Percentiles rank a stretch among this genome's conserved stretches.
phyloP scores from a whole-genome alignment of 495 filamentous ascomycete genomes.

The Cercophora newfieldiana region DNA sequence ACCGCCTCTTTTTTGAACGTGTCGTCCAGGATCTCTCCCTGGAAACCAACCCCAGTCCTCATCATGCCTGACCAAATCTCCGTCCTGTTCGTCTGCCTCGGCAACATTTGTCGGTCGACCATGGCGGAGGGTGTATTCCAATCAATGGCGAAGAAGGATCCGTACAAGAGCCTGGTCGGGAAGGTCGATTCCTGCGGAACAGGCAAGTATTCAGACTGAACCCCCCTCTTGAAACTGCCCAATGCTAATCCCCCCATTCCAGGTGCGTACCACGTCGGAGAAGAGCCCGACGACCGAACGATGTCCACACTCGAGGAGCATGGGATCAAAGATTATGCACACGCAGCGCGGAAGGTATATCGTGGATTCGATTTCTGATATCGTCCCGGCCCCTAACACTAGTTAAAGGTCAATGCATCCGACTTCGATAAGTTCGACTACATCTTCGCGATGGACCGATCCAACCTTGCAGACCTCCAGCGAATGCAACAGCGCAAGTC shows the following conservation, averaged over 20 bases:
- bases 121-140: slow-evolving; percentile 96
- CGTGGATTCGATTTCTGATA: neutral
- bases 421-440: slow-evolving; percentile 88
- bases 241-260: neutral
- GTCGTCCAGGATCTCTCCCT: neutral
- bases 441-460: slow-evolving; percentile 89
- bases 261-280: slow-evolving; percentile 74
- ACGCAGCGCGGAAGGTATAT: slow-evolving; percentile 72
- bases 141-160: slow-evolving; percentile 58
- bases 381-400: neutral
- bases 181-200: slow-evolving; percentile 89
- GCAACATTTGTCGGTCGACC: slow-evolving; percentile 92
- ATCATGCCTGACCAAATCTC: slow-evolving; percentile 52
- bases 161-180: slow-evolving; percentile 58
- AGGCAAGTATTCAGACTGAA: slow-evolving; percentile 15
- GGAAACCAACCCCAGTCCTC: neutral
- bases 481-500: slow-evolving; percentile 57
- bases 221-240: neutral
- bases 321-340: slow-evolving; percentile 72
- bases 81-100: slow-evolving; percentile 93
- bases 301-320: slow-evolving; percentile 75
- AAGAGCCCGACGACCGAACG: slow-evolving; percentile 77
- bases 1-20: slow-evolving; percentile 1
- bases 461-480: slow-evolving; percentile 73
- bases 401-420: slow-evolving; percentile 32